Conservation (phyloP, 1,284 basidiomycete genomes). For the Thecaphora thlaspeos region DNA sequence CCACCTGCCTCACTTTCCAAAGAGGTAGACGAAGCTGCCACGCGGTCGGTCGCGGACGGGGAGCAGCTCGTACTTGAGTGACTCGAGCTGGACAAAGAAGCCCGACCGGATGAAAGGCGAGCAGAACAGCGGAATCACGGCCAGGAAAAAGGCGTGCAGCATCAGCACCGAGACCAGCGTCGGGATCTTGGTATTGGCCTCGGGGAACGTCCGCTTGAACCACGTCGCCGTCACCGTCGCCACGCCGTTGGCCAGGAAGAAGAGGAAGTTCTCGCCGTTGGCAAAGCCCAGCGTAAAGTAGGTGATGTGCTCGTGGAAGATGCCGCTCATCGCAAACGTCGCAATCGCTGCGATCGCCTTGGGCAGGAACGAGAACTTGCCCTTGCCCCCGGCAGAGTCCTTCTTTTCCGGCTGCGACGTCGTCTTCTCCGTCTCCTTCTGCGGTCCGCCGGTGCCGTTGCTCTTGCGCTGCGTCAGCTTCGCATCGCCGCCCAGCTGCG, state of each 20-base stretch:
- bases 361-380: constrained; percentile 32
- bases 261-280: constrained; percentile 52
- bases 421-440: constrained; percentile 5
- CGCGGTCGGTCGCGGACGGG: constrained; percentile 29
- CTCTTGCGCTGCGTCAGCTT: constrained; percentile 17
- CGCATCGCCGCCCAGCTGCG: constrained; percentile 12
- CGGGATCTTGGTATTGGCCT: constrained; percentile 45
- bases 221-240: constrained; percentile 49
- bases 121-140: constrained; percentile 51
- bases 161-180: constrained; percentile 38
- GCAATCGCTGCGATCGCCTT: constrained; percentile 47
- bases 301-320: constrained; percentile 56
- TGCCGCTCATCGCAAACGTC: constrained; percentile 53
- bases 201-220: constrained; percentile 45
- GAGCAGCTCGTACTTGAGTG: constrained; percentile 45
- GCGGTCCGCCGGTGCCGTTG: constrained; percentile 1
- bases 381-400: not conserved
- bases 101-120: constrained; percentile 45
- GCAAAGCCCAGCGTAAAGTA: constrained; percentile 48
- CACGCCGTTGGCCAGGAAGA: constrained; percentile 53
- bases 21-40: constrained; percentile 50
- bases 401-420: constrained; percentile 15
- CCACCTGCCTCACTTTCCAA: constrained; percentile 39
- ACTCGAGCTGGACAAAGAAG: constrained; percentile 52
- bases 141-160: constrained; percentile 43